phyloP scores from a whole-genome alignment of 768 basidiomycete genomes.

The Rhodotorula diobovata region DNA sequence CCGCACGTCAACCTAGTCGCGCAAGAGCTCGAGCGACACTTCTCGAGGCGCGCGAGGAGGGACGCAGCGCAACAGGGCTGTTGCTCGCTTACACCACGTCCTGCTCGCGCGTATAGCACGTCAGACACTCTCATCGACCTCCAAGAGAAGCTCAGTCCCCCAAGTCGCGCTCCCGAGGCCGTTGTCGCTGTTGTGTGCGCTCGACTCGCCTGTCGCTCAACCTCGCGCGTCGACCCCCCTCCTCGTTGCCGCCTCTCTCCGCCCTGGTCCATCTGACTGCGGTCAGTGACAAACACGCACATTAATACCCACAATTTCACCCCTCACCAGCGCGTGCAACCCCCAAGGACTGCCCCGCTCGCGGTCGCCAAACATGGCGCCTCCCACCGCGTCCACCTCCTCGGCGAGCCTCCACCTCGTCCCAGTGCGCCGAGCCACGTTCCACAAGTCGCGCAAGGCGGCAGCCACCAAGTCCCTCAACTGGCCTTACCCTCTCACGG shows the following conservation, averaged over 20 bases:
- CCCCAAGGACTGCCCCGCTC: neutral
- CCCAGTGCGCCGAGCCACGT: conserved; percentile 10
- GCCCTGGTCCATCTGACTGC: too few species aligned
- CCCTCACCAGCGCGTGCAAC: neutral
- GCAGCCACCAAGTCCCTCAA: conserved; percentile 4
- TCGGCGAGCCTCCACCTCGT: conserved; percentile 3
- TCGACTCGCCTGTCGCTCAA: neutral
- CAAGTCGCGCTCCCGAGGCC: too few species aligned
- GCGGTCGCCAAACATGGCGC: conserved; percentile 15
- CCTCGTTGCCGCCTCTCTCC: too few species aligned
- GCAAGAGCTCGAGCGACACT: too few species aligned
- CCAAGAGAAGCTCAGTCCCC: neutral
- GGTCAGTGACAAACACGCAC: neutral
- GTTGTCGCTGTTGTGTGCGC: too few species aligned
- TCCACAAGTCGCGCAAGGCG: conserved; percentile 30
- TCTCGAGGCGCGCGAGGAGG: too few species aligned
- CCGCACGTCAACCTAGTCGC: too few species aligned
- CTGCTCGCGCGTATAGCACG: too few species aligned
- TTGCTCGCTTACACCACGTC: too few species aligned
- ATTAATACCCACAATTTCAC: too few species aligned
- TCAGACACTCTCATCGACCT: too few species aligned
- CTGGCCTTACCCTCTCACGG: conserved; percentile 31
- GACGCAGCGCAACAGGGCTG: too few species aligned
- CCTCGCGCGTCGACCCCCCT: neutral
- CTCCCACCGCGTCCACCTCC: conserved; percentile 1